phyloP scores from a whole-genome alignment of 192 early-diverging fungal species.

The Coemansia sp. region DNA sequence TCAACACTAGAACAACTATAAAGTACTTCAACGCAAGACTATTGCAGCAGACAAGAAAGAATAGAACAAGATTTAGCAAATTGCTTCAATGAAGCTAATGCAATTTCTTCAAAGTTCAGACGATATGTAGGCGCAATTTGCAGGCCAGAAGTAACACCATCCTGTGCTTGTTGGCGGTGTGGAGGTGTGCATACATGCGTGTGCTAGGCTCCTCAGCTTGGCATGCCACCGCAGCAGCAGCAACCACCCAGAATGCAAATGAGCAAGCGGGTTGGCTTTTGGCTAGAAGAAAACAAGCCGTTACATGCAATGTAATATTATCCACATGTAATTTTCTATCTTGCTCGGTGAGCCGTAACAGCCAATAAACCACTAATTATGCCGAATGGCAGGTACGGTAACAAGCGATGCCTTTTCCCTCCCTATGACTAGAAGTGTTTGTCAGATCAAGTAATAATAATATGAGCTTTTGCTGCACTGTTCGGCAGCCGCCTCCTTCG shows the following conservation, averaged over 20 bases:
- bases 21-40: no score
- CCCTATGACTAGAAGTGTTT: not conserved
- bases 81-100: not conserved
- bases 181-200: no score
- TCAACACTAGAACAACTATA: no score
- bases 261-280: not conserved
- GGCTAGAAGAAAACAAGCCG: not conserved
- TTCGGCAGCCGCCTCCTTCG: not conserved
- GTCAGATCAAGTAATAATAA: not conserved
- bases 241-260: not conserved
- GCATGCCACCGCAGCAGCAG: not conserved
- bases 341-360: constrained; percentile 19
- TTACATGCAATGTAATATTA: no score
- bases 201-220: not conserved
- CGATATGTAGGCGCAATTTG: not conserved
- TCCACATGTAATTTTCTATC: no score
- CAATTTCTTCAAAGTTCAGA: not conserved
- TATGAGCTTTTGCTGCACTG: not conserved
- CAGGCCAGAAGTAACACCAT: not conserved
- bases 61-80: no score
- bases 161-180: not conserved
- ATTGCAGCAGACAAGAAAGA: no score
- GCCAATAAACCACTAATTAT: constrained; percentile 10
- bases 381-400: not conserved
- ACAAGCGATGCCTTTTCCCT: not conserved